Conservation (phyloP, 495 filamentous ascomycete species). For the Apiosordaria backusii region DNA sequence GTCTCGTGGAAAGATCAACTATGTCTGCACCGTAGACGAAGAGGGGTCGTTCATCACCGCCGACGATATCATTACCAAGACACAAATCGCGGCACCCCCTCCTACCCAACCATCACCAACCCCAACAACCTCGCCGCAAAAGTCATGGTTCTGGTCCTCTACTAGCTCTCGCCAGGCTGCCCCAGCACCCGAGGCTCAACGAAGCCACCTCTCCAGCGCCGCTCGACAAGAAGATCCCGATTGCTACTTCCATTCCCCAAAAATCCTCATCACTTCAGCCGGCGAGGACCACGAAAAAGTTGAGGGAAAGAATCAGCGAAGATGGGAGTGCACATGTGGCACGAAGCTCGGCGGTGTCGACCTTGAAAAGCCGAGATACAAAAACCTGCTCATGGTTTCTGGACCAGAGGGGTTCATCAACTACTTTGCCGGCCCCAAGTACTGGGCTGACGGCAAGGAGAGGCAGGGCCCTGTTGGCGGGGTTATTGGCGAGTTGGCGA, state of each 20-base stretch:
- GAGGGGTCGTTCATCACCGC: constrained; percentile 59
- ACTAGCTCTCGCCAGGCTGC: not conserved
- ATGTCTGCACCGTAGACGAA: constrained; percentile 77
- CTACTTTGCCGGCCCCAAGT: constrained; percentile 72
- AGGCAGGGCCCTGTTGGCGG: constrained; percentile 58
- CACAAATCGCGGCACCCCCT: not conserved
- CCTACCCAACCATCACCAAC: not conserved
- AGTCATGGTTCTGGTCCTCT: not conserved
- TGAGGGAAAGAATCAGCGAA: not conserved
- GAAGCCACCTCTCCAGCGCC: no score
- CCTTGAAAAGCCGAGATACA: constrained; percentile 22
- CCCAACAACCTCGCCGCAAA: not conserved
- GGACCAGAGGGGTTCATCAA: constrained; percentile 88
- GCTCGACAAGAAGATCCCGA: not conserved
- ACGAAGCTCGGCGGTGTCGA: no score
- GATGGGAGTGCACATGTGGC: not conserved
- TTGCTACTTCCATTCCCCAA: constrained; percentile 11
- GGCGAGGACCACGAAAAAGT: not conserved
- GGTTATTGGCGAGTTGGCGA: constrained; percentile 35
- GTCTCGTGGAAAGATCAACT: constrained; percentile 53
- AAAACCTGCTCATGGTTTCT: constrained; percentile 70
- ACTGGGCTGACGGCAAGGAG: constrained; percentile 67
- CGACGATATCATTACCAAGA: constrained; percentile 5
- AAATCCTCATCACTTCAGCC: not conserved
- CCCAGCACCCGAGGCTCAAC: no score